Evolutionary conservation across 208 protist species (phyloP).

Genomic region (Leishmania arabica): DNA sequence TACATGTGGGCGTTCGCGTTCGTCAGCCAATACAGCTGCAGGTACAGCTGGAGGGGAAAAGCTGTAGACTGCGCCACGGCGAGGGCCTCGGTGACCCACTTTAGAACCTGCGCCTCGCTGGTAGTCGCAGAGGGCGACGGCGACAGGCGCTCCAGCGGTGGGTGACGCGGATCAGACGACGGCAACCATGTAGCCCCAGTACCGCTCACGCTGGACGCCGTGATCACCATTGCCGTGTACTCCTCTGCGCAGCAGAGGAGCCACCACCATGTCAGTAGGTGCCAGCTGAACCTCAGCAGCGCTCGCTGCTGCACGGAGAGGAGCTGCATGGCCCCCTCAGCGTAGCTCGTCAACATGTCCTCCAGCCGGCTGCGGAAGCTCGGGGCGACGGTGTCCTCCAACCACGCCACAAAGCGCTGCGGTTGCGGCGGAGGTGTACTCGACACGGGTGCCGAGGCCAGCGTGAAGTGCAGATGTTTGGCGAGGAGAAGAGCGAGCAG

Average conservation of each 20-base stretch:
- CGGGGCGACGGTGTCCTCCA: not conserved
- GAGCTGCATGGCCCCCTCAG: slow-evolving; percentile 41
- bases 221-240: not conserved
- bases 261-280: slow-evolving; percentile 44
- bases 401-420: not conserved
- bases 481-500: slow-evolving; percentile 46
- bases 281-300: slow-evolving; percentile 51
- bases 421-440: not conserved
- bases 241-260: slow-evolving; percentile 31
- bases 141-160: not conserved
- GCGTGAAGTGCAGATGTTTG: slow-evolving; percentile 20
- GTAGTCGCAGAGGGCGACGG: not conserved
- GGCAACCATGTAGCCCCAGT: not conserved
- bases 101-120: not conserved
- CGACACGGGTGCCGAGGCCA: not conserved
- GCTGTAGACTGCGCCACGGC: slow-evolving; percentile 8
- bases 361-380: slow-evolving; percentile 26
- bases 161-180: not conserved
- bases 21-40: slow-evolving; percentile 47
- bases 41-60: slow-evolving; percentile 46
- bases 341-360: slow-evolving; percentile 31
- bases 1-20: slow-evolving; percentile 64
- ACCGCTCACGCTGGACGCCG: not conserved
- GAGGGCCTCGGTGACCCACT: not conserved
- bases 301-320: slow-evolving; percentile 40